phyloP scores from a whole-genome alignment of 768 basidiomycete species.

The Xanthoconium purpureum region DNA sequence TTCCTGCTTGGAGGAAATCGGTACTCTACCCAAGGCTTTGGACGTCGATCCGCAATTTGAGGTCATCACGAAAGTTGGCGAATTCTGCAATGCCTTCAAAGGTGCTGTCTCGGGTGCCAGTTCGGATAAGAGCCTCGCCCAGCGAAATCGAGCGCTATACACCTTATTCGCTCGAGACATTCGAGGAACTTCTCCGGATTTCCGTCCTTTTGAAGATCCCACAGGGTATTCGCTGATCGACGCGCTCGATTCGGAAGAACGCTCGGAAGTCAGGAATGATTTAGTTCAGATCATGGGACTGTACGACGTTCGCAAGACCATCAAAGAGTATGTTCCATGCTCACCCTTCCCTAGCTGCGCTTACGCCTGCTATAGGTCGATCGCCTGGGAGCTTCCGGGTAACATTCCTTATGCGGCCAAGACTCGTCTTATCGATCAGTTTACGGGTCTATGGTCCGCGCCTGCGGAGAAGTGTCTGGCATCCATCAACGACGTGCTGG shows the following conservation, averaged over 20 bases:
- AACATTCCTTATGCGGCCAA: constrained; percentile 43
- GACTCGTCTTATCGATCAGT: constrained; percentile 33
- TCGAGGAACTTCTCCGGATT: constrained; percentile 40
- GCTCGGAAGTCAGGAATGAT: background rate
- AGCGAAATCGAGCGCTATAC: constrained; percentile 34
- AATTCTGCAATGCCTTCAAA: constrained; percentile 43
- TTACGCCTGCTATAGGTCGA: constrained; percentile 28
- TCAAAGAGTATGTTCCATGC: constrained; percentile 31
- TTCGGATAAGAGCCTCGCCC: constrained; percentile 37
- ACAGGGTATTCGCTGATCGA: constrained; percentile 10
- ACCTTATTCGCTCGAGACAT: constrained; percentile 33
- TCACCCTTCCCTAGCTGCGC: background rate
- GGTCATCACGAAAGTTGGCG: constrained; percentile 41
- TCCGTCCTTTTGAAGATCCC: constrained; percentile 31
- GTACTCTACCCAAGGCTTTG: constrained; percentile 39
- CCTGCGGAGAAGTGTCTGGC: constrained; percentile 37
- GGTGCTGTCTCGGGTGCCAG: constrained; percentile 32
- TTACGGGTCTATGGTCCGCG: constrained; percentile 35
- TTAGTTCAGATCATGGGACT: constrained; percentile 26
- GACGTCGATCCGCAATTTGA: constrained; percentile 43
- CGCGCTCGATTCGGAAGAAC: constrained; percentile 9
- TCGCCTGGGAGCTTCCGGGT: constrained; percentile 42
- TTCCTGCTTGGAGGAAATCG: constrained; percentile 33
- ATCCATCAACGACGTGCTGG: constrained; percentile 30
- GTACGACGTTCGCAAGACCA: constrained; percentile 33